Conservation (phyloP, 2,329 filamentous ascomycete species). For the Sclerotinia minor region DNA sequence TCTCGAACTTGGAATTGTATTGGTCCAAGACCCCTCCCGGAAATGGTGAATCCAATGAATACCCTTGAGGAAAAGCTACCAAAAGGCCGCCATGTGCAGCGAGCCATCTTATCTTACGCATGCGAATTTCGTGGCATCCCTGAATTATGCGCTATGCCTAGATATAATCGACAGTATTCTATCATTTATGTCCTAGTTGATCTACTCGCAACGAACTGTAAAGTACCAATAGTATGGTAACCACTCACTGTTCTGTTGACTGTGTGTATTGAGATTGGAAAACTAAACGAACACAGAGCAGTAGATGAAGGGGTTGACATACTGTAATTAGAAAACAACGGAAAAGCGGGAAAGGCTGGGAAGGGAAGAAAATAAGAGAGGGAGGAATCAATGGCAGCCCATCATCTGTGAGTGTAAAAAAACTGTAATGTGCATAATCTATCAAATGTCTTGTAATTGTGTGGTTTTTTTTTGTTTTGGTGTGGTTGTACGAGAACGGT, state of each 20-base stretch:
- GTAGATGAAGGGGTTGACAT: neutral
- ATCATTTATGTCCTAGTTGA: neutral
- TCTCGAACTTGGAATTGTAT: neutral
- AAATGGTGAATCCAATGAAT: neutral
- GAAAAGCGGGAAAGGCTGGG: neutral
- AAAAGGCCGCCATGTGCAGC: conserved; percentile 4
- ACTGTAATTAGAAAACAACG: neutral
- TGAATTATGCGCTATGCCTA: neutral
- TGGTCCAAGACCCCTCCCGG: conserved; percentile 6
- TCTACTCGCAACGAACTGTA: neutral
- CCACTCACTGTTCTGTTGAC: conserved; percentile 6
- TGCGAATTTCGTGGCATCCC: conserved; percentile 12
- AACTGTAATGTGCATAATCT: neutral
- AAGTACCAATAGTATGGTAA: conserved; percentile 9
- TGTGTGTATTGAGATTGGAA: neutral
- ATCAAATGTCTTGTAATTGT: neutral
- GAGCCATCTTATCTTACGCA: neutral
- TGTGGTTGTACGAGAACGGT: conserved; percentile 12
- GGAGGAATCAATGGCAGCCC: neutral
- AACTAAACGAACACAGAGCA: neutral
- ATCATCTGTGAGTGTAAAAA: neutral
- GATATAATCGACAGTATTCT: neutral
- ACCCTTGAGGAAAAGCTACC: neutral
- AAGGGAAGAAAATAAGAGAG: neutral
- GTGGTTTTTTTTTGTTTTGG: neutral